Evolutionary conservation across 495 filamentous ascomycete species (phyloP).

Genomic region (Aspergillus ostianus): DNA sequence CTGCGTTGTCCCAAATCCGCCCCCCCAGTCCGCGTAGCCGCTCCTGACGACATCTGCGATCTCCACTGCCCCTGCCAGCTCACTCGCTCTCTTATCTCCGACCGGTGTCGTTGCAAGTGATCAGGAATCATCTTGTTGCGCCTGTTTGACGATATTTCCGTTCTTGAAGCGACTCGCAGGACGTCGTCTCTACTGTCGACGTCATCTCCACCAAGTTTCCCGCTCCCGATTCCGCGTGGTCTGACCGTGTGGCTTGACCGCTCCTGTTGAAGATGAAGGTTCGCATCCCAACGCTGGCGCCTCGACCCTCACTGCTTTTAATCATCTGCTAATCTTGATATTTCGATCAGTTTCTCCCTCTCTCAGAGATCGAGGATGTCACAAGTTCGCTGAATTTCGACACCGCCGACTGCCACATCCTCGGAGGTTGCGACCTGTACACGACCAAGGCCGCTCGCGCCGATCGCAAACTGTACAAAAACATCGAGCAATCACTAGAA

Average conservation of each 20-base stretch:
- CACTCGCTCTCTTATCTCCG: constrained; percentile 24
- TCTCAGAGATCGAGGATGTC: constrained; percentile 82
- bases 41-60: not conserved
- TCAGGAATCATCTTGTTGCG: not conserved
- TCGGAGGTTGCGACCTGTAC: constrained; percentile 92
- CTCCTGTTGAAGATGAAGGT: constrained; percentile 30
- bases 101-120: constrained; percentile 12
- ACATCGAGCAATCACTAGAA: constrained; percentile 85
- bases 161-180: constrained; percentile 10
- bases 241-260: constrained; percentile 8
- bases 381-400: constrained; percentile 90
- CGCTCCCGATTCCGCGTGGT: not conserved
- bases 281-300: too few species aligned
- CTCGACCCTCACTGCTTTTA: not conserved
- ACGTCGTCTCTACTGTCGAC: not conserved
- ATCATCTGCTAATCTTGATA: not conserved
- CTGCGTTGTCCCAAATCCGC: constrained; percentile 10
- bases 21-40: not conserved
- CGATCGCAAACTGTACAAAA: constrained; percentile 96
- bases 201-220: constrained; percentile 14
- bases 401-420: constrained; percentile 83
- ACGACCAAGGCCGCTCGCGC: constrained; percentile 91
- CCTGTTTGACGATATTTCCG: not conserved
- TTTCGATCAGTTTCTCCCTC: constrained; percentile 73
- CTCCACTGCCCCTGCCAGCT: constrained; percentile 11